Percentiles rank a stretch among this genome's conserved stretches.
phyloP scores from a whole-genome alignment of 129 eudicot species.

The Apium graveolens region DNA sequence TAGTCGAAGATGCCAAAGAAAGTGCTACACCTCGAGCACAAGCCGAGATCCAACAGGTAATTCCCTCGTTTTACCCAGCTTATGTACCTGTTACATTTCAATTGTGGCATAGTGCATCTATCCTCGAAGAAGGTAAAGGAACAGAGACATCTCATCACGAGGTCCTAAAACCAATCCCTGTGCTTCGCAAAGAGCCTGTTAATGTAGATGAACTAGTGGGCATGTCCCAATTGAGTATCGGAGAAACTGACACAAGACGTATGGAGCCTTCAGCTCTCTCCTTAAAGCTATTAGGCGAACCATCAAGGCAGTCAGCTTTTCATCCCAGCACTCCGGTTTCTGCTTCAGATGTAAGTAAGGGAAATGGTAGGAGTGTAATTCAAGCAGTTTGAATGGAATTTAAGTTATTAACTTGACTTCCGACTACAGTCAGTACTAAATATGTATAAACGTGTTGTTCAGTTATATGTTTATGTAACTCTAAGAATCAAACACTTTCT shows the following conservation, averaged over 20 bases:
- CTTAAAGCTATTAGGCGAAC: slow-evolving; percentile 41
- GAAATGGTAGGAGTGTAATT: slow-evolving; percentile 24
- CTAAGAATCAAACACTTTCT: neutral
- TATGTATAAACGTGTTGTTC: neutral
- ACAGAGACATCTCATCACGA: slow-evolving; percentile 40
- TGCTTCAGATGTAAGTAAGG: slow-evolving; percentile 29
- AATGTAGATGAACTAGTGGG: slow-evolving; percentile 66
- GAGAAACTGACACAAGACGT: slow-evolving; percentile 27
- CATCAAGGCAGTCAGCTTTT: slow-evolving; percentile 64
- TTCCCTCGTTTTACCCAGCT: slow-evolving; percentile 46
- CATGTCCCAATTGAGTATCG: slow-evolving; percentile 54
- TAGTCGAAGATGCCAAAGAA: slow-evolving; percentile 31
- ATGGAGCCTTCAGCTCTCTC: slow-evolving; percentile 44
- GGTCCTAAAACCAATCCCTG: slow-evolving; percentile 47
- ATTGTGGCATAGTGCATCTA: slow-evolving; percentile 43
- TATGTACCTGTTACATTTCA: slow-evolving; percentile 45
- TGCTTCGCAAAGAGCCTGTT: slow-evolving; percentile 50
- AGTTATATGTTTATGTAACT: neutral
- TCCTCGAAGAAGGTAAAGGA: slow-evolving; percentile 25
- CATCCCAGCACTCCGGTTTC: slow-evolving; percentile 43
- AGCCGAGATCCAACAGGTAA: slow-evolving; percentile 34
- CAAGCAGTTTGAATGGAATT: slow-evolving; percentile 17
- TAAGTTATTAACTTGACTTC: neutral
- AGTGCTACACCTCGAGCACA: slow-evolving; percentile 12
- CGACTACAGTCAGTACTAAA: neutral